phyloP scores from a whole-genome alignment of 805 yeast species.

The Starmerella stigmatis region DNA sequence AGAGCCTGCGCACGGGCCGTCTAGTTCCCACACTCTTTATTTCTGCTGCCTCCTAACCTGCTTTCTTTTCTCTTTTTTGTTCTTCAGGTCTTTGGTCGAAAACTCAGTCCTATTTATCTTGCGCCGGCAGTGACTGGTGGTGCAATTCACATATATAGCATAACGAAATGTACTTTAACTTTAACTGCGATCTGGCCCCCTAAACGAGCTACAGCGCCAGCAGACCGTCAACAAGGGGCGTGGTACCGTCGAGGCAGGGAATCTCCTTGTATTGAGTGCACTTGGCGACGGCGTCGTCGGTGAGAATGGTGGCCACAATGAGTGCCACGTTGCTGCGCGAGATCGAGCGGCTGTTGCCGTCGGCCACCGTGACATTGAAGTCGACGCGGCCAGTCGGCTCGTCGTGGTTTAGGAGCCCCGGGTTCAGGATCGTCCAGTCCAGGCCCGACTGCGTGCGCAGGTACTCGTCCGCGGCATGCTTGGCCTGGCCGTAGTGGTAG shows the following conservation, averaged over 20 bases:
- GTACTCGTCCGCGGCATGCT: conserved; percentile 48
- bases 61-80: no score
- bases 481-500: conserved; percentile 47
- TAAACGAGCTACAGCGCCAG: no score
- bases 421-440: conserved; percentile 50
- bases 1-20: no score
- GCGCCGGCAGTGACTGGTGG: neutral
- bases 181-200: no score
- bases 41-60: no score
- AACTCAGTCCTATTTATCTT: neutral
- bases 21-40: no score
- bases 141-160: no score
- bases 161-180: no score
- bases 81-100: no score
- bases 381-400: conserved; percentile 38
- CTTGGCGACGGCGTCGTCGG: conserved; percentile 19
- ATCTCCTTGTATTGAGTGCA: conserved; percentile 15
- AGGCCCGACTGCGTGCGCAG: conserved; percentile 33
- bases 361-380: conserved; percentile 24
- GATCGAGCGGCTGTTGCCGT: conserved; percentile 21
- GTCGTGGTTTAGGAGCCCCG: conserved; percentile 38
- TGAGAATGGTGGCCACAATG: conserved; percentile 27
- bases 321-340: conserved; percentile 49
- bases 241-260: conserved; percentile 23
- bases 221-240: conserved; percentile 16